These are phyloP conservation scores for Talaromyces funiculosus DNA, from an alignment of 2,329 filamentous ascomycete species.

Conservation along the genomic window DNA sequence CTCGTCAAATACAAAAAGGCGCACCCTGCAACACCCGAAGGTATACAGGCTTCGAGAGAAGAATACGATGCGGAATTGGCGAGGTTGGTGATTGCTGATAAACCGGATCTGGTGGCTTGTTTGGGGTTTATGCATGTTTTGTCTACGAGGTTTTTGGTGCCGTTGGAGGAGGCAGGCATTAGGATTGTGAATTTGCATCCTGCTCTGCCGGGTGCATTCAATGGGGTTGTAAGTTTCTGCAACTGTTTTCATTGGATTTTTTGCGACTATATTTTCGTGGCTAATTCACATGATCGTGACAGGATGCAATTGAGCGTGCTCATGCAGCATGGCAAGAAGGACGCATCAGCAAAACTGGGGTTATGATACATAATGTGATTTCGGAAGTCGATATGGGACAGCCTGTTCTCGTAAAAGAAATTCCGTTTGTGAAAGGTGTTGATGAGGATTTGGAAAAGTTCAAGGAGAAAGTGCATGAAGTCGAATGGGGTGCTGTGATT, in stretches of 20 bases:
- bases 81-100: constrained; percentile 56
- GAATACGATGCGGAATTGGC: constrained; percentile 73
- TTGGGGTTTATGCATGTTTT: constrained; percentile 87
- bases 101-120: constrained; percentile 70
- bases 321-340: constrained; percentile 66
- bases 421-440: constrained; percentile 55
- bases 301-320: constrained; percentile 69
- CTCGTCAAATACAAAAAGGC: constrained; percentile 69
- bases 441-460: constrained; percentile 62
- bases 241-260: not conserved
- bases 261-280: not conserved
- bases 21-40: constrained; percentile 52
- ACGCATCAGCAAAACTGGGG: constrained; percentile 63
- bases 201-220: constrained; percentile 66
- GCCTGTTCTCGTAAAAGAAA: constrained; percentile 65
- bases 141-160: constrained; percentile 62
- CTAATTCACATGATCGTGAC: not conserved
- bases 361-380: constrained; percentile 86
- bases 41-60: constrained; percentile 50
- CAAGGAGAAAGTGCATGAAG: constrained; percentile 65
- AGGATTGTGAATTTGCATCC: constrained; percentile 80
- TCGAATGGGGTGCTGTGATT: constrained; percentile 75
- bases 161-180: constrained; percentile 57
- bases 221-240: constrained; percentile 55
- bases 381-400: constrained; percentile 72